phyloP scores from a whole-genome alignment of 345 rosid genomes.

The Excoecaria cochinchinensis region DNA sequence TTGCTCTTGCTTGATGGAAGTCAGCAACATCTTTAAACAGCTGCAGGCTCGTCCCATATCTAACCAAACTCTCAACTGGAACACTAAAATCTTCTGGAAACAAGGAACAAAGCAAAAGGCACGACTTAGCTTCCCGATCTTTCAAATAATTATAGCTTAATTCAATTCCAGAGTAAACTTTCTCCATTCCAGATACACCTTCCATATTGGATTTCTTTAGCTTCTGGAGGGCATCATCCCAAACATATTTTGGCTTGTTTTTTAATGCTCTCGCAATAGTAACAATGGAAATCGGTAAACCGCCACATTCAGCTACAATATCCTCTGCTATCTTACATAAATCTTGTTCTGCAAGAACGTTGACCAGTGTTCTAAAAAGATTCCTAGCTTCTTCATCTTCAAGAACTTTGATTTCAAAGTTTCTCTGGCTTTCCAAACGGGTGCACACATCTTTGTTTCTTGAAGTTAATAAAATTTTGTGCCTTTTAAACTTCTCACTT shows the following conservation, averaged over 20 bases:
- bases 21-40: conserved; percentile 8
- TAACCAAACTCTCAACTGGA: conserved; percentile 5
- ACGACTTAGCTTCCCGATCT: background rate
- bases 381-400: background rate
- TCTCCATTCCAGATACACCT: background rate
- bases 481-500: background rate
- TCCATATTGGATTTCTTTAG: background rate
- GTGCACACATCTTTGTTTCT: background rate
- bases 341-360: background rate
- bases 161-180: background rate
- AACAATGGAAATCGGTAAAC: background rate
- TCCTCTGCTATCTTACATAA: background rate
- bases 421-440: background rate
- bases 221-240: background rate
- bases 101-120: conserved; percentile 9
- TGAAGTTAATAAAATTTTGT: background rate
- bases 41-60: conserved; percentile 5
- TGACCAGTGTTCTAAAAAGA: background rate
- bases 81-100: conserved; percentile 10
- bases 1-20: background rate
- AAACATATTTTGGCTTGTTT: background rate
- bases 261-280: background rate
- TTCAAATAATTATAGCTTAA: background rate
- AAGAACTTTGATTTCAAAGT: background rate
- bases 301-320: background rate